Base-by-base conservation (phyloP, 2,329 filamentous ascomycete species). In the Claviceps paspali region DNA sequence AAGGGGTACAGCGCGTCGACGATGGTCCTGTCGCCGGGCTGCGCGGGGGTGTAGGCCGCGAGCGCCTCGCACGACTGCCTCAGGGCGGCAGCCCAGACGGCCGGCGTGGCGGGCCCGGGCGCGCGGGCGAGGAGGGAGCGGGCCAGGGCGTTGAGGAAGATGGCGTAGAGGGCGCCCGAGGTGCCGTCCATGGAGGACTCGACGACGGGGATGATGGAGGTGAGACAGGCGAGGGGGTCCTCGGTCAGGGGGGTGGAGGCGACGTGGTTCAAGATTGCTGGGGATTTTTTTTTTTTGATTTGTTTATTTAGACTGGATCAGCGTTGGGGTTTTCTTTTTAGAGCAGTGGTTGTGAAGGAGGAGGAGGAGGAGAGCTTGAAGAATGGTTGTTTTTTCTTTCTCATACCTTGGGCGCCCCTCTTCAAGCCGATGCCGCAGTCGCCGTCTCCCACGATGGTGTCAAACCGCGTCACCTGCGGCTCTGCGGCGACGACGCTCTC, bases 1-100 rank as follows among this genome's bases (percentile, higher is more conserved):
- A 96, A 98, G 2, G 91, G 91, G 43, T 82, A 73, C 35, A 98
- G 65, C 2, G 88, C 86, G 59, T 98, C 91, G 24, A 96, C 73
- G 26, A 96, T 63, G 0, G 91, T 98, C 35, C 91, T 72, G 55
- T 98, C 91, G 21, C 91, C 91, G 0, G 81, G 80, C 37, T 79
- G 76, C 1, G 91, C 91, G 1, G 88, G 87, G 2, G 91, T 98
- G 58, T 96, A 96, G 52, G 70, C 81, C 26, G 68, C 72, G 40
- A 98, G 64, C 1, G 79, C 76, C 15, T 76, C 65, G 43, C 80
- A 73, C 37, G 84, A 82, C 47, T 76, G 68, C 44, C 76, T 65
- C 11, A 95, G 65, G 1, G 86, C 87, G 23, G 68, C 63, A 3
- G 77, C 60, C 77, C 71, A 68, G 47, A 62, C 44, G 30, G 62